phyloP scores from a whole-genome alignment of 768 basidiomycete genomes.

The Russula earlei region DNA sequence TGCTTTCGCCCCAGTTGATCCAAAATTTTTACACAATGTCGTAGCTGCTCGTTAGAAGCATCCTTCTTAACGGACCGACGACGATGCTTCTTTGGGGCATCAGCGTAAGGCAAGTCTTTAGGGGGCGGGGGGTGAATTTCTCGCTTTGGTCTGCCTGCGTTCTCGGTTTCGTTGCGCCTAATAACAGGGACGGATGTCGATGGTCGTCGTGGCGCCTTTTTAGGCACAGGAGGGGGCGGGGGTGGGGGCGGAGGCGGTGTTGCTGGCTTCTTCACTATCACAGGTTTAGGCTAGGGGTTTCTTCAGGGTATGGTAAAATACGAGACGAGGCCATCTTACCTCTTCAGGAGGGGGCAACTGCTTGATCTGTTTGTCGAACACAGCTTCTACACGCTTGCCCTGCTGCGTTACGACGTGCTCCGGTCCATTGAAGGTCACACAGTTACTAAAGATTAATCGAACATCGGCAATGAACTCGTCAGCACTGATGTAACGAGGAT shows the following conservation, averaged over 20 bases:
- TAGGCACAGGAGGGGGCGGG: conserved; percentile 36
- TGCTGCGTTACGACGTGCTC: conserved; percentile 72
- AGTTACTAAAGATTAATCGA: conserved; percentile 81
- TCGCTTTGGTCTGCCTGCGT: conserved; percentile 79
- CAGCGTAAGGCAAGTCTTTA: conserved; percentile 80
- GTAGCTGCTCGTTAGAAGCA: conserved; percentile 75
- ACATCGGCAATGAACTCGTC: conserved; percentile 84
- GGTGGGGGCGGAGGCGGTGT: conserved; percentile 32
- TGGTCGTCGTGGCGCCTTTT: conserved; percentile 48
- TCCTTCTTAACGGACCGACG: conserved; percentile 52
- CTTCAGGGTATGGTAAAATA: conserved; percentile 14
- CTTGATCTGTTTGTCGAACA: conserved; percentile 84
- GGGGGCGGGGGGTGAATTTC: conserved; percentile 95
- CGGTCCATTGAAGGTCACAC: conserved; percentile 85
- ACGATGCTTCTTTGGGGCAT: conserved; percentile 59
- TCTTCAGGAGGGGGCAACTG: conserved; percentile 71
- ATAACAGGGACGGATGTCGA: conserved; percentile 80
- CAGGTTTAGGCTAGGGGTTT: conserved; percentile 32
- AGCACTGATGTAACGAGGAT: conserved; percentile 67
- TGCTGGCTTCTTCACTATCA: conserved; percentile 35
- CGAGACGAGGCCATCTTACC: conserved; percentile 36
- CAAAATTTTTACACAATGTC: conserved; percentile 70
- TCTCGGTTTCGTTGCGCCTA: conserved; percentile 61
- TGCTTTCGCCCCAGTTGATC: conserved; percentile 72
- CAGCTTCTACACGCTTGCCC: conserved; percentile 73